Conservation (phyloP, 2,329 filamentous ascomycete genomes). For the Epicoccum nigrum region DNA sequence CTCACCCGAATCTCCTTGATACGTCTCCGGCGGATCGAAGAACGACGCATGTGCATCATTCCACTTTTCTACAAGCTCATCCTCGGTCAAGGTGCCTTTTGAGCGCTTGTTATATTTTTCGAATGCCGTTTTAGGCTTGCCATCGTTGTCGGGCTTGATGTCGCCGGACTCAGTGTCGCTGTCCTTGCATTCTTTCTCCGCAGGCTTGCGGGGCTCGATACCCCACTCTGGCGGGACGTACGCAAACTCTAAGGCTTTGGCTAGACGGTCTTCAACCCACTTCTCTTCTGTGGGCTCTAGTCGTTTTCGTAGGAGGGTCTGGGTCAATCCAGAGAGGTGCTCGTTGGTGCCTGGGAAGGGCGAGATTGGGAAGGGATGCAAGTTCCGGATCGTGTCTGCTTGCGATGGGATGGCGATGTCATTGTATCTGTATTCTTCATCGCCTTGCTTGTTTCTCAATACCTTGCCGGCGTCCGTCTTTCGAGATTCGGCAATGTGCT, state of each 20-base stretch:
- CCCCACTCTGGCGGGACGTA: conserved; percentile 39
- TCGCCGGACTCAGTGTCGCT: conserved; percentile 2
- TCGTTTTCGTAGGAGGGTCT: conserved; percentile 35
- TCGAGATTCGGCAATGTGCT: conserved; percentile 18
- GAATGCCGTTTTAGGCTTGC: conserved; percentile 12
- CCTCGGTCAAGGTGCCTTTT: conserved; percentile 26
- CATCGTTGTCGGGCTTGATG: conserved; percentile 11
- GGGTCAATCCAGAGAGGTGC: conserved; percentile 25
- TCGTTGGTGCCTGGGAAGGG: conserved; percentile 31
- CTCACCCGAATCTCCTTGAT: too few relatives aligned
- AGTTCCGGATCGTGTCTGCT: conserved; percentile 20
- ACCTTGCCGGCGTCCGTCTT: conserved; percentile 25
- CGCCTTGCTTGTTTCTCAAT: conserved; percentile 4
- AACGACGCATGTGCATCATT: conserved; percentile 27
- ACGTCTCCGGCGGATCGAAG: conserved; percentile 20
- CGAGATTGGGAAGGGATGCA: conserved; percentile 36
- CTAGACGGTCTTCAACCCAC: conserved; percentile 38
- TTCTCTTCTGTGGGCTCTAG: conserved; percentile 35
- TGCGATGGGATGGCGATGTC: conserved; percentile 14
- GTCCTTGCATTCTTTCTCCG: conserved; percentile 19
- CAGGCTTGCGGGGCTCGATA: conserved; percentile 28
- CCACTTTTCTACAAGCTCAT: conserved; percentile 31
- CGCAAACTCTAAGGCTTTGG: conserved; percentile 39
- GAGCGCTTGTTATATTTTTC: conserved; percentile 24
- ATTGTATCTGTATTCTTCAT: conserved; percentile 4